Conservation (phyloP, 257 asterid species). For the Fraxinus pennsylvanica region DNA sequence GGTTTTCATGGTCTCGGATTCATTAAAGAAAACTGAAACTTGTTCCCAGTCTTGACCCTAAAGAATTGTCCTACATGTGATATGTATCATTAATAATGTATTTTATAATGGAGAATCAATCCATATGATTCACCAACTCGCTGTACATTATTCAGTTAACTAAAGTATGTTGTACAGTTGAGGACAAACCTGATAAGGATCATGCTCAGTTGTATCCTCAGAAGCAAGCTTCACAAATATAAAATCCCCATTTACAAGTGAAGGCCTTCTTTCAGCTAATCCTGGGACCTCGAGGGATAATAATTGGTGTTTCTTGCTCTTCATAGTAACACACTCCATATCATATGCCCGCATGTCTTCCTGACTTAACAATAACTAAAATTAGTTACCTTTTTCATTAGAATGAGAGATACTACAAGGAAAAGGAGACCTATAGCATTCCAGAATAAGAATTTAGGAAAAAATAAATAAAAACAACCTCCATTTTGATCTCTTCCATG, state of each 20-base stretch:
- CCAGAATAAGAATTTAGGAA: background rate
- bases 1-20: background rate
- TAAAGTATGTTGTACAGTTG: conserved; percentile 24
- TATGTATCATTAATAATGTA: background rate
- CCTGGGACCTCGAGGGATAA: conserved; percentile 93
- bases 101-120: background rate
- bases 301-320: conserved; percentile 41
- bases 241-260: conserved; percentile 75
- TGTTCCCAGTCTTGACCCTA: background rate
- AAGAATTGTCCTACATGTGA: background rate
- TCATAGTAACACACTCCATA: conserved; percentile 70
- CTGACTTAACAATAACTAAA: conserved; percentile 41
- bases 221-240: conserved; percentile 58
- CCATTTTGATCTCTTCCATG: conserved; percentile 93
- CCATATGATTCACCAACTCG: background rate
- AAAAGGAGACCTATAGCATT: background rate
- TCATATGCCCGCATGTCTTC: conserved; percentile 80
- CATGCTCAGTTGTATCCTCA: conserved; percentile 31
- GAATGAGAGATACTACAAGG: conserved; percentile 8
- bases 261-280: conserved; percentile 95
- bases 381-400: conserved; percentile 6
- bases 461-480: conserved; percentile 46
- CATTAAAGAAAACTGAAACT: background rate
- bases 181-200: conserved; percentile 56
- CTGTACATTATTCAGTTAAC: background rate